phyloP scores from a whole-genome alignment of 2,329 filamentous ascomycete genomes.

The Pseudogymnoascus sp. region DNA sequence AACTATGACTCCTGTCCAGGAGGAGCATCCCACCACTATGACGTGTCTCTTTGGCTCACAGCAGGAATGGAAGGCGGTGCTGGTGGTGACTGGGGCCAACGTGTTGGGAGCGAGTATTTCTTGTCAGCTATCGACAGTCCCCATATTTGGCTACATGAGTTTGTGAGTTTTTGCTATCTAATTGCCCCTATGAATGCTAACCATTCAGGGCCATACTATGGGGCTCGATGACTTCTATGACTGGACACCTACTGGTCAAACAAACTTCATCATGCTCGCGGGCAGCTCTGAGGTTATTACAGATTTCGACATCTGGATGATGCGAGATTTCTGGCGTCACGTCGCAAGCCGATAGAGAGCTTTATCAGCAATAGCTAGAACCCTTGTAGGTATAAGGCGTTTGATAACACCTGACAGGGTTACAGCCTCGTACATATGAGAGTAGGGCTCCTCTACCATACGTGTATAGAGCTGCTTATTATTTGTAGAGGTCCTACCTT shows the following conservation, averaged over 20 bases:
- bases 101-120: slow-evolving; percentile 39
- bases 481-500: no score
- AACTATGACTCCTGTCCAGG: slow-evolving; percentile 35
- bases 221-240: slow-evolving; percentile 37
- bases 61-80: slow-evolving; percentile 38
- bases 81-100: slow-evolving; percentile 42
- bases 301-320: slow-evolving; percentile 45
- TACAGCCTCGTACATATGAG: no score
- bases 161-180: slow-evolving; percentile 13
- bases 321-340: slow-evolving; percentile 40
- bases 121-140: slow-evolving; percentile 33
- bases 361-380: not conserved
- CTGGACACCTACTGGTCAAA: slow-evolving; percentile 37
- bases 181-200: not conserved
- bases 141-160: slow-evolving; percentile 42
- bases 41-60: slow-evolving; percentile 42
- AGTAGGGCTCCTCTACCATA: no score
- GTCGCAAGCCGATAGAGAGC: slow-evolving; percentile 14
- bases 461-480: no score
- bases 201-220: slow-evolving; percentile 33
- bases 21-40: slow-evolving; percentile 36
- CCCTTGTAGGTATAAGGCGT: not conserved
- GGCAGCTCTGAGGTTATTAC: slow-evolving; percentile 37
- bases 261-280: slow-evolving; percentile 40
- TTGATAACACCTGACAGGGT: not conserved